Evolutionary conservation across 306 rosid genomes (phyloP).

Genomic region (Vigna mungo): DNA sequence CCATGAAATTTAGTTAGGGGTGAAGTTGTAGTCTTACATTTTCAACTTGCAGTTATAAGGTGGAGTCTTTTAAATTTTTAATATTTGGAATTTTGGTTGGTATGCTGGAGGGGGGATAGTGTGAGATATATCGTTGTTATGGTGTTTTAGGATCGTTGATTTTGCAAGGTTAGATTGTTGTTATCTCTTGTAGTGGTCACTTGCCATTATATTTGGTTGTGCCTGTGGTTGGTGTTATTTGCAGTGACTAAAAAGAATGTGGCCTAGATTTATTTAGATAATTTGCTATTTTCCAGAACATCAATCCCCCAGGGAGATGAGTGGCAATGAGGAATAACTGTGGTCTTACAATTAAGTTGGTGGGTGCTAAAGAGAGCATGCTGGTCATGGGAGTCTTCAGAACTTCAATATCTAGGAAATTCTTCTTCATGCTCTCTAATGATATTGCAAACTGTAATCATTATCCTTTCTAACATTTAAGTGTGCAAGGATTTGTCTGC

Average conservation of each 20-base stretch:
- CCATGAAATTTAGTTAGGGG: not conserved
- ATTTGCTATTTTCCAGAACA: slow-evolving; percentile 35
- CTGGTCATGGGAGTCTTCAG: slow-evolving; percentile 34
- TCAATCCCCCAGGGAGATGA: not conserved
- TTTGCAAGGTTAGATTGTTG: slow-evolving; percentile 30
- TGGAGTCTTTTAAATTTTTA: not conserved
- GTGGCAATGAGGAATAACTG: slow-evolving; percentile 16
- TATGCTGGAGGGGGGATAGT: slow-evolving; percentile 19
- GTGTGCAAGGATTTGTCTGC: not conserved
- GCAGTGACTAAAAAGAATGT: slow-evolving; percentile 8
- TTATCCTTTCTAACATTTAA: not conserved
- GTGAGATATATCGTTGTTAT: not conserved
- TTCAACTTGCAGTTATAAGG: slow-evolving; percentile 8
- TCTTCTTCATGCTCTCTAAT: not conserved
- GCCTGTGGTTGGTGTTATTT: slow-evolving; percentile 15
- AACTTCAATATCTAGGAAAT: slow-evolving; percentile 4
- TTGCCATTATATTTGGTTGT: slow-evolving; percentile 24
- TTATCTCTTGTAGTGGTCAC: slow-evolving; percentile 20
- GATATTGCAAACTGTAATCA: slow-evolving; percentile 4
- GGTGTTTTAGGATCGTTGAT: not conserved
- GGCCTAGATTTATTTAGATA: slow-evolving; percentile 21
- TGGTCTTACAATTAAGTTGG: slow-evolving; percentile 12
- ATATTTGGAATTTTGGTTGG: slow-evolving; percentile 7
- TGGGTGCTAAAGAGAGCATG: slow-evolving; percentile 25
- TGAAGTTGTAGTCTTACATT: slow-evolving; percentile 19